phyloP scores from a whole-genome alignment of 129 eudicot species.

The Oenanthe sinensis region DNA sequence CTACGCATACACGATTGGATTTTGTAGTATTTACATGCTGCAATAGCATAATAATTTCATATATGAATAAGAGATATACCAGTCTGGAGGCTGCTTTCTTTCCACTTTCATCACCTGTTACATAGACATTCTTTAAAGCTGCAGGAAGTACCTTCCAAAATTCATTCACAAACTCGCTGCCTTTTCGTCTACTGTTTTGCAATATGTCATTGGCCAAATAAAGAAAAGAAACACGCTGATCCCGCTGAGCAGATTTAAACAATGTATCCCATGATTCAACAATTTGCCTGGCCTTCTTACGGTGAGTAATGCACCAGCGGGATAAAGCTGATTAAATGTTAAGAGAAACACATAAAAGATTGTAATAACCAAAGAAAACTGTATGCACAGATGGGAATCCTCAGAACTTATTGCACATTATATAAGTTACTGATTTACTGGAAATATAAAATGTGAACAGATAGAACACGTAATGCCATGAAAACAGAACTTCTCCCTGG shows the following conservation, averaged over 20 bases:
- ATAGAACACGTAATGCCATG: not conserved
- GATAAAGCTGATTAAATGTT: slow-evolving; percentile 60
- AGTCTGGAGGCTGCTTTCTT: slow-evolving; percentile 74
- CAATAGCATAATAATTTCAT: not conserved
- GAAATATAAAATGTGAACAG: not conserved
- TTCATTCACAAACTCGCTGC: slow-evolving; percentile 87
- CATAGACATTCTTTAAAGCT: slow-evolving; percentile 66
- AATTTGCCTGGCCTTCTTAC: slow-evolving; percentile 75
- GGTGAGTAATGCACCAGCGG: slow-evolving; percentile 52
- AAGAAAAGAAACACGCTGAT: slow-evolving; percentile 67
- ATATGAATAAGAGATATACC: slow-evolving; percentile 31
- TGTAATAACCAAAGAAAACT: not conserved
- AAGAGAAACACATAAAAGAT: slow-evolving; percentile 21
- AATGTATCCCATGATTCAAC: slow-evolving; percentile 89
- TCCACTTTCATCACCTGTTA: slow-evolving; percentile 59
- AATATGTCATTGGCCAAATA: slow-evolving; percentile 85
- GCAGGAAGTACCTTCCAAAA: slow-evolving; percentile 94
- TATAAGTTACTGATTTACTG: not conserved
- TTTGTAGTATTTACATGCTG: not conserved
- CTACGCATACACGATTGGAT: too few species aligned
- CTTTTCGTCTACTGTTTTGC: slow-evolving; percentile 94
- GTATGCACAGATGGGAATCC: not conserved
- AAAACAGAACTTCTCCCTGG: not conserved
- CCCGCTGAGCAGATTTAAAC: slow-evolving; percentile 60
- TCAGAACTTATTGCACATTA: not conserved